phyloP scores from a whole-genome alignment of 306 rosid species.

The Vigna reflexopilosa region DNA sequence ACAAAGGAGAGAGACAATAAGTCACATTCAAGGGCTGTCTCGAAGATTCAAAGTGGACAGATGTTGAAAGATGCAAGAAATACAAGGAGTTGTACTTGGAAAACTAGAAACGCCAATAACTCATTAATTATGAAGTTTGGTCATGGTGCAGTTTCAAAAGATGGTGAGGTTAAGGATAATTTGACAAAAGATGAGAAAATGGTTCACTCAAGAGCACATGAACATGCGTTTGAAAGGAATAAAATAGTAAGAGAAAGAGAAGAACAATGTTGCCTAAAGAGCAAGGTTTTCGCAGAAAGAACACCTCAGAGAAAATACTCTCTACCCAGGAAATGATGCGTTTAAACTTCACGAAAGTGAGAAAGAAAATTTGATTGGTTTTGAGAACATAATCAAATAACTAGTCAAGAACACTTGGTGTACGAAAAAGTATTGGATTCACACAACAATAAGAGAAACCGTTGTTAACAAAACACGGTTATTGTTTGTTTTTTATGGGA shows the following conservation, averaged over 20 bases:
- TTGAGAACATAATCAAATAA: not conserved
- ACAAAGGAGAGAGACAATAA: slow-evolving; percentile 1
- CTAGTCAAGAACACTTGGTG: not conserved
- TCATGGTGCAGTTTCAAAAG: not conserved
- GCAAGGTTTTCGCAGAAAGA: not conserved
- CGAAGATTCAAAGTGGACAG: slow-evolving; percentile 15
- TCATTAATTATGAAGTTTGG: not conserved
- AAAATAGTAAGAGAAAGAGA: not conserved
- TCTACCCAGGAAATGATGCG: not conserved
- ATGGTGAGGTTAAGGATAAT: not conserved
- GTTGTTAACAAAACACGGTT: too few species aligned
- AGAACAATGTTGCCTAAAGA: not conserved
- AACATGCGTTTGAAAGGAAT: not conserved
- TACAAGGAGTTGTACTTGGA: not conserved
- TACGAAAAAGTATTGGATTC: too few species aligned
- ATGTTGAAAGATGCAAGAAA: not conserved
- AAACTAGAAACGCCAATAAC: not conserved
- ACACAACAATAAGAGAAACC: too few species aligned
- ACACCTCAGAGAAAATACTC: not conserved
- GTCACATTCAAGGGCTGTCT: slow-evolving; percentile 18
- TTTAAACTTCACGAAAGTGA: not conserved
- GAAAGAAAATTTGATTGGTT: not conserved
- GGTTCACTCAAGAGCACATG: not conserved
- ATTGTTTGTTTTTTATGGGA: too few species aligned
- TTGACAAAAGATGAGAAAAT: not conserved